Evolutionary conservation across 129 eudicot genomes (phyloP), one percentile per base, ranked within the genome.

Genomic region (Ambrosia trifida): DNA sequence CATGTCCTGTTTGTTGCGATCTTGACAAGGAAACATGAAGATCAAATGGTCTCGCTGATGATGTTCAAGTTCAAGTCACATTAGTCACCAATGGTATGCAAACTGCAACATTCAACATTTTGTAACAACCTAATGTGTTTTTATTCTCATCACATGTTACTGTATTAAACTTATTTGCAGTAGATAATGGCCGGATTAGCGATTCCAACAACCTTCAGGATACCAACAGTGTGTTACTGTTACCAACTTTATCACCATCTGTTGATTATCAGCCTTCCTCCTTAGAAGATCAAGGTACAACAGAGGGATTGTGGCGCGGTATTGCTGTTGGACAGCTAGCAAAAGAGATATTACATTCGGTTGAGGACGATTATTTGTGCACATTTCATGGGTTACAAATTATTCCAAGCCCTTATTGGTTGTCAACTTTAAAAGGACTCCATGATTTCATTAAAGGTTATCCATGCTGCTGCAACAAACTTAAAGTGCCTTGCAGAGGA

Each of bases 401-500:
- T 35, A 70, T 63, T 14, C 20, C 40, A 8, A 73, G n/a, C 13
- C 41, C 28, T 11, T 35, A 62, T 49, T 63, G 78, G 78, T n/a
- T 31, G 54, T 38, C 53, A 5, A 19, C 35, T 73, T 35, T 73
- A 54, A 64, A 64, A 33, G 64, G 14, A 50, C 17, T 73, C 17
- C 71, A 73, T 35, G 12, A 47, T 17, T 41, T 52, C 71, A 20
- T 73, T 5, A 63, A 63, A 63, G 11, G 44, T 63, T 73, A 63
- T 50, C 50, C n/a, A n/a, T 78, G 97, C 97, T 53, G 97, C 97
- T 65, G 97, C 97, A 33, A 91, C 84, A 80, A 91, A 91, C 77
- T 49, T 91, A 68, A 91, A 91, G 68, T 96, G 97, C 28, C 88
- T 91, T 67, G 97, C 97, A 28, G 97, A 91, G 69, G 97, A 91